phyloP scores from a whole-genome alignment of 345 rosid genomes.

The Populus pruinosa region DNA sequence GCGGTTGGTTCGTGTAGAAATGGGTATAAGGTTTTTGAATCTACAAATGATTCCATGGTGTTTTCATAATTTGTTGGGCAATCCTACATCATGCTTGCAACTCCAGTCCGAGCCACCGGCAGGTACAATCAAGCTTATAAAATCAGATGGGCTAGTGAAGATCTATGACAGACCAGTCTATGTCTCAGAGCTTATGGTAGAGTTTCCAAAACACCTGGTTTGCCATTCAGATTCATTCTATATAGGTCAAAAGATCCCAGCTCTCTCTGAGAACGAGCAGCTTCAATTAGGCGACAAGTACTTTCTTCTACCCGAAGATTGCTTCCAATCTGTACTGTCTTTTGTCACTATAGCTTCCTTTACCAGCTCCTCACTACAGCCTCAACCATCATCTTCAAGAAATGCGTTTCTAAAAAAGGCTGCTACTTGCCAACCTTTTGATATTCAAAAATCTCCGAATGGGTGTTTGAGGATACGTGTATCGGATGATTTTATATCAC shows the following conservation, averaged over 20 bases:
- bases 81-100: conserved; percentile 31
- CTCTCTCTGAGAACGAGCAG: conserved; percentile 56
- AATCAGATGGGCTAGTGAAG: conserved; percentile 58
- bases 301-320: conserved; percentile 74
- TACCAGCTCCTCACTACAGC: conserved; percentile 11
- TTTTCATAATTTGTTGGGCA: conserved; percentile 28
- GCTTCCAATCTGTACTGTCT: conserved; percentile 58
- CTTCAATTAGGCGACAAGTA: conserved; percentile 73
- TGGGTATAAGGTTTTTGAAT: conserved; percentile 29
- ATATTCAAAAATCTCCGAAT: conserved; percentile 50
- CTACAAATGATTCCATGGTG: conserved; percentile 30
- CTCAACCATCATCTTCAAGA: conserved; percentile 20
- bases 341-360: conserved; percentile 67
- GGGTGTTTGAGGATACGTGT: conserved; percentile 64
- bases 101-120: conserved; percentile 15
- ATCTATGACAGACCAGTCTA: conserved; percentile 52
- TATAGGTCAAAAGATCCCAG: conserved; percentile 77
- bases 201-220: conserved; percentile 73
- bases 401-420: conserved; percentile 29
- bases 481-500: conserved; percentile 72
- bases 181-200: conserved; percentile 54
- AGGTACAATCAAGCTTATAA: conserved; percentile 50
- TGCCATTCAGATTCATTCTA: conserved; percentile 72
- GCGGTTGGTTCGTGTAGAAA: background rate
- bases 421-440: conserved; percentile 46